These are phyloP conservation scores for Nitzschia sp. DNA, from an alignment of 108 stramenopile species.

Conservation along the genomic window DNA sequence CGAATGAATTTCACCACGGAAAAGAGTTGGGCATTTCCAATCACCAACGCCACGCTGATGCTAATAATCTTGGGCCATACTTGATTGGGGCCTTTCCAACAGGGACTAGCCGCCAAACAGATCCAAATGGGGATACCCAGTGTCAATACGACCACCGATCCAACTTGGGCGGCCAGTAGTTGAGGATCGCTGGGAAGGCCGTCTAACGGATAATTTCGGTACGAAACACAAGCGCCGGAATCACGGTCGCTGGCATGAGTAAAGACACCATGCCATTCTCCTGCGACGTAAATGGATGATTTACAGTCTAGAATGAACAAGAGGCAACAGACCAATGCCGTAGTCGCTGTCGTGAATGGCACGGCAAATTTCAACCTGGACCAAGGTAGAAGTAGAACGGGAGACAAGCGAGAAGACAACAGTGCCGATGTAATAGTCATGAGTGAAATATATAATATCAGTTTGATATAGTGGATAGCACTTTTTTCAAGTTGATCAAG, in stretches of 20 bases:
- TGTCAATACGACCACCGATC: neutral
- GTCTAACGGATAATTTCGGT: neutral
- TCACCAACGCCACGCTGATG: neutral
- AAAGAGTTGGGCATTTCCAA: slow-evolving; percentile 5
- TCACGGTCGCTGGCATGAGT: neutral
- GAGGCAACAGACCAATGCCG: neutral
- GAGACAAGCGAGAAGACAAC: neutral
- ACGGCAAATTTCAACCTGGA: neutral
- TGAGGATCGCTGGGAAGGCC: neutral
- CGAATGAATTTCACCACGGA: slow-evolving; percentile 4
- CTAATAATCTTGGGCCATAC: slow-evolving; percentile 1
- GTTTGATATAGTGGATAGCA: too few species aligned
- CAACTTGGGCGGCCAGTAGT: neutral
- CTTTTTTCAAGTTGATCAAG: too few species aligned
- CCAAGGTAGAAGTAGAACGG: neutral
- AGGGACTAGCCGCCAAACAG: neutral
- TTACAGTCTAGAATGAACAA: neutral
- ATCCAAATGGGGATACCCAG: neutral
- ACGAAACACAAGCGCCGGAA: neutral
- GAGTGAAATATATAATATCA: neutral
- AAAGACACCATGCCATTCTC: neutral
- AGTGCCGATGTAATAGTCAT: neutral
- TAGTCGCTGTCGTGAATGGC: neutral
- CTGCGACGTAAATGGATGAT: neutral
- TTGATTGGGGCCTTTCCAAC: neutral